Base-by-base conservation (phyloP, 441 rosid species). In the Mallotus repandus region DNA sequence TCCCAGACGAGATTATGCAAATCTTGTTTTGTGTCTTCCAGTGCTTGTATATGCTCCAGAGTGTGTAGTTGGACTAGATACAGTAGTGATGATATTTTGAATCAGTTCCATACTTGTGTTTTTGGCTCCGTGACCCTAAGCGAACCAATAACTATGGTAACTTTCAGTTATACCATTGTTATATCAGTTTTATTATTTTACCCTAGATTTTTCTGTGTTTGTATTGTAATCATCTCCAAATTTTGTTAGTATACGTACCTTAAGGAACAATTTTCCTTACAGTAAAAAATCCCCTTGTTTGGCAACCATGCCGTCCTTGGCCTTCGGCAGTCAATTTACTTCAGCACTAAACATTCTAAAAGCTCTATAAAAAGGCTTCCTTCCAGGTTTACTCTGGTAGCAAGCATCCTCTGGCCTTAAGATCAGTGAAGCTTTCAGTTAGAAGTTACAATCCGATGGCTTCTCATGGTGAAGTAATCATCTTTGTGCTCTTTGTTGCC, bases 281-380 rank as follows among this genome's bases (percentile, higher is more conserved):
- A n/a, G 15, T 54, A 4, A 32, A 18, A 38, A 4, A n/a, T 19
- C 19, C 29, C 18, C 19, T 66, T 2, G 15, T 66, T 12, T 56
- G 57, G 66, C 66, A 56, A 8, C 18, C 35, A 43, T 38, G 63
- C 64, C 57, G 73, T 59, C 66, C 73, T 70, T 59, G 66, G 73
- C 72, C 54, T 53, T n/a, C 22, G 22, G 21, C 15, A 22, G 11
- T 15, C 52, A 65, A 19, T 5, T 22, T 9, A 9, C 3, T 54
- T 25, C 1, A 19, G 48, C 22, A 32, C 46, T 55, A 55, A 11
- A 50, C 63, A 49, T 25, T 63, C 66, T 11, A 45, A 63, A 18
- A 7, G 3, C 29, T 12, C 63, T 69, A 55, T 55, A 69, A 69
- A 55, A 54, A 19, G 52, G 50, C 29, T 12, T 38, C 19, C 35